A percentile compares a stretch with the other conserved stretches of the same genome.
phyloP scores from a whole-genome alignment of 495 filamentous ascomycete genomes.

The Jackrogersella minutella region DNA sequence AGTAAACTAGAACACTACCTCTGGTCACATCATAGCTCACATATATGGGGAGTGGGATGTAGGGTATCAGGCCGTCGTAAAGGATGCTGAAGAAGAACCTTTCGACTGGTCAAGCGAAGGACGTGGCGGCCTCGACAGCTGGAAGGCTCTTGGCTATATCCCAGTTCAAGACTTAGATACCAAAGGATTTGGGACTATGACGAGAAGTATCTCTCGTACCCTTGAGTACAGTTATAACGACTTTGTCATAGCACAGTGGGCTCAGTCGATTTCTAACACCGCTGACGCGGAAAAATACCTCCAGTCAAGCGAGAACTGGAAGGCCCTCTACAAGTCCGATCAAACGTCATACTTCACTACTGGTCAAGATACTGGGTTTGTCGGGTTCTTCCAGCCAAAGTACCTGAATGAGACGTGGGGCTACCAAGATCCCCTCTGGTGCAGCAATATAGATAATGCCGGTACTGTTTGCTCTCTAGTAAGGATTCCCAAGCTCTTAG shows the following conservation, averaged over 20 bases:
- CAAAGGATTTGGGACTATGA: constrained; percentile 72
- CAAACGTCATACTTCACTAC: constrained; percentile 66
- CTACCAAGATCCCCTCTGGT: constrained; percentile 74
- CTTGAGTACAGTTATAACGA: constrained; percentile 83
- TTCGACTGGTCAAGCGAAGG: constrained; percentile 75
- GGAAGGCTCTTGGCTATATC: constrained; percentile 74
- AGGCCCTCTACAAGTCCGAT: constrained; percentile 70
- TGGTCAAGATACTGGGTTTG: constrained; percentile 67
- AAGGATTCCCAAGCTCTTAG: neutral
- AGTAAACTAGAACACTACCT: constrained; percentile 8
- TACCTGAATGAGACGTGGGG: constrained; percentile 73
- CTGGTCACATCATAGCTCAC: neutral
- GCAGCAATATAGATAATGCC: constrained; percentile 60
- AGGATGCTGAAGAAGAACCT: constrained; percentile 79
- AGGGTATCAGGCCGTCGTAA: constrained; percentile 76
- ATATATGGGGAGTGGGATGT: constrained; percentile 60
- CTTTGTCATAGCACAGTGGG: constrained; percentile 74
- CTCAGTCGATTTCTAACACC: constrained; percentile 59
- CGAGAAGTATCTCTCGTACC: constrained; percentile 73
- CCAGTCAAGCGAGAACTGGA: constrained; percentile 69
- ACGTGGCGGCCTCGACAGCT: constrained; percentile 71
- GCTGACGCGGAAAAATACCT: constrained; percentile 69
- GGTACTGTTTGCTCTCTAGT: constrained; percentile 64
- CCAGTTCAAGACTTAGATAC: constrained; percentile 73
- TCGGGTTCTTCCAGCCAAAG: constrained; percentile 73